phyloP scores from a whole-genome alignment of 371 early-diverging fungal genomes.

The Mortierella polycephala region DNA sequence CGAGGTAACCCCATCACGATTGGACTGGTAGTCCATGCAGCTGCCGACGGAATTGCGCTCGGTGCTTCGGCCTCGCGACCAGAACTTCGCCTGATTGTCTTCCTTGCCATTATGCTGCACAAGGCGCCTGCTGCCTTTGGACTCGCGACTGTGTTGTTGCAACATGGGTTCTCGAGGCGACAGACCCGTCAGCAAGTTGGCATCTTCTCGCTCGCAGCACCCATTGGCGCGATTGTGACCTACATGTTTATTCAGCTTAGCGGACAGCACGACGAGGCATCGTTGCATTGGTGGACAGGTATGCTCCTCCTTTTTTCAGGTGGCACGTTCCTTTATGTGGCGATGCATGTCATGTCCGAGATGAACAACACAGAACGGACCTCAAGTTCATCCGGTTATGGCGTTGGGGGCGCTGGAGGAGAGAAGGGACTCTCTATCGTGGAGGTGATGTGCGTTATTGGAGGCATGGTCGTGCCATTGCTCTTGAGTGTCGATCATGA shows the following conservation, averaged over 20 bases:
- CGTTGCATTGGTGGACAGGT: conserved; percentile 84
- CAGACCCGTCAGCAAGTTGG: conserved; percentile 80
- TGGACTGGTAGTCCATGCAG: conserved; percentile 93
- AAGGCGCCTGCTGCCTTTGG: conserved; percentile 97
- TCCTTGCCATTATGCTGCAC: conserved; percentile 96
- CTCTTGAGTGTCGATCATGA: conserved; percentile 51
- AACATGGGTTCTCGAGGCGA: conserved; percentile 72
- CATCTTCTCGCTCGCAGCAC: conserved; percentile 88
- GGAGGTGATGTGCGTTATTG: conserved; percentile 47
- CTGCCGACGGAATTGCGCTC: conserved; percentile 95
- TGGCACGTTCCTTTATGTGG: conserved; percentile 94
- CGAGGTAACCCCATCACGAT: conserved; percentile 70
- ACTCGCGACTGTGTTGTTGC: conserved; percentile 83
- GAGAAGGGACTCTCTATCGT: conserved; percentile 47
- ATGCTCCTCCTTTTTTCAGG: conserved; percentile 83
- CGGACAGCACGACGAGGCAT: conserved; percentile 43
- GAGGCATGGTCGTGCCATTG: conserved; percentile 51
- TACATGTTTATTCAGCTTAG: conserved; percentile 63
- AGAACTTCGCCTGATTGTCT: conserved; percentile 85
- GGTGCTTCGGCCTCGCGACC: conserved; percentile 83
- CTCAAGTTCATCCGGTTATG: conserved; percentile 27
- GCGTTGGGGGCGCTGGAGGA: conserved; percentile 34
- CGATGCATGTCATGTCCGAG: conserved; percentile 67
- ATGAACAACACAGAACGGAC: conserved; percentile 42
- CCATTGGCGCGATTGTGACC: conserved; percentile 83